Base-by-base conservation (phyloP, 495 filamentous ascomycete genomes). In the Aspergillus ellipticus region DNA sequence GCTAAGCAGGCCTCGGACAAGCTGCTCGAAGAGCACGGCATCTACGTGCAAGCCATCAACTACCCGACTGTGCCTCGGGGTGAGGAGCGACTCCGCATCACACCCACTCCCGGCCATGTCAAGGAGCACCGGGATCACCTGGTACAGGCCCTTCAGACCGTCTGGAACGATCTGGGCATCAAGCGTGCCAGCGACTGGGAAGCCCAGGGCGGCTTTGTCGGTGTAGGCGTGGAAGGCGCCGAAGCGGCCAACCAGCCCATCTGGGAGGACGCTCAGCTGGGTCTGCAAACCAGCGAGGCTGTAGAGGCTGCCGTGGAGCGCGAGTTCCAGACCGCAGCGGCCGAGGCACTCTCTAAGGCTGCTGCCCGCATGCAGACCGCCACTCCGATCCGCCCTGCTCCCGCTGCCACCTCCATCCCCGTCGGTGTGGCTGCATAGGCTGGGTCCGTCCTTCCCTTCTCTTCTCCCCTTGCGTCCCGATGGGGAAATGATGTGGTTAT, bases 21-120 rank as follows among this genome's bases (percentile, higher is more conserved):
- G 66, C 84, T 96, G 6, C 78, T 98, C 8, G 84, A 89, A 56
- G 84, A 94, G 54, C 86, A 94, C 72, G 84, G 84, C 45, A 97
- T 98, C 71, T 97, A 98, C 66, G 94, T 98, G 13, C 94, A 98
- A 73, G 90, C 90, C 54, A 97, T 98, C 80, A 98, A 98, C 75
- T 98, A 97, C 74, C 94, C 94, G 6, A 98, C 94, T 51, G 94
- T 98, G 1, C 94, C 94, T 1, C 89, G 93, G 5, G 94, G 94
- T 13, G 90, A 98, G 75, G 94, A 98, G 74, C 87, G 94, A 28
- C 82, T 98, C 49, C 87, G 94, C 60, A 89, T 98, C 69, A 98
- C 94, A 7, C 94, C 94, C 0, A 98, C 94, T 9, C 94, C 94
- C 0, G 94, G 94, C 31, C 94, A 98, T 66, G 84, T 82, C 49